Conservation (phyloP, 1,139 yeast species). For the Sugiyamaella paludigena region DNA sequence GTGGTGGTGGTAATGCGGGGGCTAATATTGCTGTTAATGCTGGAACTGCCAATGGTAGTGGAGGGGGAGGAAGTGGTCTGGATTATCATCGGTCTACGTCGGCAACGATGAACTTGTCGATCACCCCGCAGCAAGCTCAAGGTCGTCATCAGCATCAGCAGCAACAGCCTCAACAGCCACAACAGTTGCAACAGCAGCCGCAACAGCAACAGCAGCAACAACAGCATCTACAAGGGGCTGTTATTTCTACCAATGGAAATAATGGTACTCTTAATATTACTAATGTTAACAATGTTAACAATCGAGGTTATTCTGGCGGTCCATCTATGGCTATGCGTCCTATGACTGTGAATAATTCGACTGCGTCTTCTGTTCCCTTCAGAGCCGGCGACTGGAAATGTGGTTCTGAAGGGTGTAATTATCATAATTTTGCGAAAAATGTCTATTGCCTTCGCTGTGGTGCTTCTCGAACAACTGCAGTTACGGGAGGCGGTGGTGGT, state of each 20-base stretch:
- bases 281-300: not conserved
- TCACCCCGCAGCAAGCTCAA: not conserved
- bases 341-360: not conserved
- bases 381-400: constrained; percentile 99
- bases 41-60: no score
- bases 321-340: not conserved
- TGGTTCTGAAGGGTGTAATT: constrained; percentile 68
- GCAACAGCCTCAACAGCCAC: constrained; percentile 9
- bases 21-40: no score
- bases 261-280: not conserved
- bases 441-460: constrained; percentile 86
- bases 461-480: constrained; percentile 53
- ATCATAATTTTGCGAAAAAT: constrained; percentile 93
- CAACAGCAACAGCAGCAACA: constrained; percentile 8
- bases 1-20: no score
- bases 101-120: not conserved
- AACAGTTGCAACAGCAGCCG: constrained; percentile 10
- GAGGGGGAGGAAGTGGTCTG: no score
- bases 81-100: not conserved
- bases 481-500: not conserved
- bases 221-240: not conserved
- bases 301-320: constrained; percentile 3
- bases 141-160: constrained; percentile 6
- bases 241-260: not conserved
- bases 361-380: constrained; percentile 64